phyloP scores from a whole-genome alignment of 1,284 basidiomycete species.

The Ceraceosorus guamensis region DNA sequence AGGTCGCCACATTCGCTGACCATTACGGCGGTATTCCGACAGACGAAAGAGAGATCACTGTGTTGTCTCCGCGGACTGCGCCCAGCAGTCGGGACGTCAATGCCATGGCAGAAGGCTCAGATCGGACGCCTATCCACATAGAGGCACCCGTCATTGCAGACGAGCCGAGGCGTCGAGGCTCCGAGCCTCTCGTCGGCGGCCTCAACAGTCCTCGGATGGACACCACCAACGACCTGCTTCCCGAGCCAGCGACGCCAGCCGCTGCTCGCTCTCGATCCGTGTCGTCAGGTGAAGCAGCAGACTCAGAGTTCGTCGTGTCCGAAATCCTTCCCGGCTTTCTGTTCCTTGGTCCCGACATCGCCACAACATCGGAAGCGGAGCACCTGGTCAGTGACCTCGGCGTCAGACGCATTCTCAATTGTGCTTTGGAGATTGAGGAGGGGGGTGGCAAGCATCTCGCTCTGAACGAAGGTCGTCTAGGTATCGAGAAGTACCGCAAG shows the following conservation, averaged over 20 bases:
- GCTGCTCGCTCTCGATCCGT: slow-evolving; percentile 1
- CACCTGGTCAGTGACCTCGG: slow-evolving; percentile 64
- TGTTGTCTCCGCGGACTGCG: no score
- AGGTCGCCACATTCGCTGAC: no score
- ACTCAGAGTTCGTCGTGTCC: slow-evolving; percentile 23
- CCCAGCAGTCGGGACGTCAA: no score
- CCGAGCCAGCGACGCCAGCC: neutral
- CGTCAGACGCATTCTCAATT: slow-evolving; percentile 78
- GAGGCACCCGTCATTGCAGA: no score
- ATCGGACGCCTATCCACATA: neutral
- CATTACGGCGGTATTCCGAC: no score
- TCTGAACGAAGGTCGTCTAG: slow-evolving; percentile 4
- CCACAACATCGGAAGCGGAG: slow-evolving; percentile 63
- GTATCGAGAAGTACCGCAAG: slow-evolving; percentile 57
- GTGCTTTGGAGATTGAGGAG: slow-evolving; percentile 63
- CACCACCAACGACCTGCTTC: neutral
- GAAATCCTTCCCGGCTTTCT: slow-evolving; percentile 78
- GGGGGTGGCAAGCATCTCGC: slow-evolving; percentile 12
- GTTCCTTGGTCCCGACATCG: slow-evolving; percentile 83
- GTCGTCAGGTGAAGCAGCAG: neutral
- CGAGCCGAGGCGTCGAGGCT: neutral
- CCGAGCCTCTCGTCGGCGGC: neutral
- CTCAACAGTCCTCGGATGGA: neutral
- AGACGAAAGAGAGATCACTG: no score
- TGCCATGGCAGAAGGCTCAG: no score